These are phyloP conservation scores for Neurospora pannonica DNA, from an alignment of 495 filamentous ascomycete genomes.

Conservation along the genomic window DNA sequence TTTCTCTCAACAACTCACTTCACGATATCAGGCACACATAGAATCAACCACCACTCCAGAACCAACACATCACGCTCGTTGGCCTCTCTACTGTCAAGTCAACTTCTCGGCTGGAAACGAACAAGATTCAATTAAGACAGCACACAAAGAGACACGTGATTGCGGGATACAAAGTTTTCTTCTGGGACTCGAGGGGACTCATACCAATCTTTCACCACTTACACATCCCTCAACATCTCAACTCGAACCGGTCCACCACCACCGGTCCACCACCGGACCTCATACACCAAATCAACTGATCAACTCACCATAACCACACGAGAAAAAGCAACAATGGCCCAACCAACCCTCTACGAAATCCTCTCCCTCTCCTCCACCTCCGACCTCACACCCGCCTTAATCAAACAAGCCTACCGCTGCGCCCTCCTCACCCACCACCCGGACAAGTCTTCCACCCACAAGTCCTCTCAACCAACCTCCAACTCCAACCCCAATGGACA, in stretches of 20 bases:
- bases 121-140: not conserved
- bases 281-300: not conserved
- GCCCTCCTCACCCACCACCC: conserved; percentile 74
- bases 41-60: not conserved
- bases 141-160: not conserved
- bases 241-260: not conserved
- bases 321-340: not conserved
- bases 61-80: not conserved
- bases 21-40: not conserved
- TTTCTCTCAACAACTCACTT: not conserved
- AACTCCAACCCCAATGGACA: not conserved
- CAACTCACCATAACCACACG: not conserved
- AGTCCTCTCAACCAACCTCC: not conserved
- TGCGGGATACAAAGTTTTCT: not conserved
- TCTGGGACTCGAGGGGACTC: not conserved
- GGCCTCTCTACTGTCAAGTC: not conserved
- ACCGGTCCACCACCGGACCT: not conserved
- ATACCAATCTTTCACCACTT: not conserved
- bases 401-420: conserved; percentile 71
- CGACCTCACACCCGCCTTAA: conserved; percentile 14
- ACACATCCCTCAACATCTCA: not conserved
- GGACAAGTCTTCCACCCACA: conserved; percentile 48
- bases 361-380: conserved; percentile 26
- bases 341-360: conserved; percentile 36
- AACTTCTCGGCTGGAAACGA: not conserved